phyloP scores from a whole-genome alignment of 176 grass and related monocot genomes.

The Eragrostis curvula region DNA sequence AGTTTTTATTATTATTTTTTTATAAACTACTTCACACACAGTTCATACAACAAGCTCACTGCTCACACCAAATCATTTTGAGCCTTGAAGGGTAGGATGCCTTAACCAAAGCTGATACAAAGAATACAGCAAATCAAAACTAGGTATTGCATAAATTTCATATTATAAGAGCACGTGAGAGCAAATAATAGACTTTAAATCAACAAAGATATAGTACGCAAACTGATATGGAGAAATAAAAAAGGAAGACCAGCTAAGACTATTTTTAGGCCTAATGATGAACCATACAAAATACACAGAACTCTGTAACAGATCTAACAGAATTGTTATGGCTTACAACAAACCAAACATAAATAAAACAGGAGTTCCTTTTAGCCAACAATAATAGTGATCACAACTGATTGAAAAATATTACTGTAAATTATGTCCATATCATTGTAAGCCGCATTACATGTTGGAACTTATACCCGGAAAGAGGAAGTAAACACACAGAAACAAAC shows the following conservation, averaged over 20 bases:
- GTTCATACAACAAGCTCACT: constrained; percentile 2
- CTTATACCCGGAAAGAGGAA: neutral
- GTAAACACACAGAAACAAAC: constrained; percentile 12
- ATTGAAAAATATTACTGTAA: constrained; percentile 1
- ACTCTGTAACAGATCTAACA: neutral
- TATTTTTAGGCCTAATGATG: neutral
- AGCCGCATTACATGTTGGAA: neutral
- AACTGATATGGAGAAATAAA: neutral
- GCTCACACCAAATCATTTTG: neutral
- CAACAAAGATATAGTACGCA: neutral
- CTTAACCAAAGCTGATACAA: constrained; percentile 19
- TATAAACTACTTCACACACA: too few species aligned
- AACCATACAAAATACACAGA: neutral
- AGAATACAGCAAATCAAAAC: neutral
- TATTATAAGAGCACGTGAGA: neutral
- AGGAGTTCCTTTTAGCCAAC: neutral
- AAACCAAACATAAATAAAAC: neutral
- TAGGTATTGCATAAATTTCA: neutral
- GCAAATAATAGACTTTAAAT: neutral
- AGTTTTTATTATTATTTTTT: too few species aligned
- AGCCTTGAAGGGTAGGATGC: neutral
- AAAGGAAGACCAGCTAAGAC: neutral
- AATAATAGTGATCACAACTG: constrained; percentile 22
- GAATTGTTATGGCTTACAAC: neutral
- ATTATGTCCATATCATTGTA: neutral